phyloP scores from a whole-genome alignment of 345 rosid genomes.

The Citrus hindsii region DNA sequence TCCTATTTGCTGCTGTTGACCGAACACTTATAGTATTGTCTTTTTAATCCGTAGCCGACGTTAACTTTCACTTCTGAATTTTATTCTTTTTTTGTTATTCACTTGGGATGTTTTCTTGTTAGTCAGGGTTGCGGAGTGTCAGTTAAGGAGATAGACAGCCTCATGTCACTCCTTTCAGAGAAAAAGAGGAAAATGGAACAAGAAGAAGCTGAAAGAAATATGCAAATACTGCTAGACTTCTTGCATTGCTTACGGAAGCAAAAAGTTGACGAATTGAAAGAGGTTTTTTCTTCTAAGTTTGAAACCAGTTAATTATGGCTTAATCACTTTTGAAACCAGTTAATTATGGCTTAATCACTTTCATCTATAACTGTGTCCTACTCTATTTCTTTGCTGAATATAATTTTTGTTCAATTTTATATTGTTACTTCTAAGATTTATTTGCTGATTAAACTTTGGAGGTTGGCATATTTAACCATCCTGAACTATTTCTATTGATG shows the following conservation, averaged over 20 bases:
- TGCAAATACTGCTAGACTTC: conserved; percentile 93
- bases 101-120: conserved; percentile 23
- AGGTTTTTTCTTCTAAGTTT: conserved; percentile 44
- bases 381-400: background rate
- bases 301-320: background rate
- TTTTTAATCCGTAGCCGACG: background rate
- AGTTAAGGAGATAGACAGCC: conserved; percentile 81
- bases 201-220: conserved; percentile 97
- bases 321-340: background rate
- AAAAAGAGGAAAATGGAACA: conserved; percentile 95
- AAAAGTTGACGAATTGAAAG: conserved; percentile 82
- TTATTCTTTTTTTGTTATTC: background rate
- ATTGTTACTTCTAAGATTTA: background rate
- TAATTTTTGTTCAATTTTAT: background rate
- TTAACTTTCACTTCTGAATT: background rate
- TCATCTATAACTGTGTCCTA: background rate
- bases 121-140: conserved; percentile 91
- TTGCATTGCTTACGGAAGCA: conserved; percentile 81
- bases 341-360: background rate
- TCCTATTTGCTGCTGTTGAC: background rate
- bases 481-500: background rate
- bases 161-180: conserved; percentile 70
- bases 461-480: background rate
- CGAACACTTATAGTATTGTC: background rate
- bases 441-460: background rate